These are phyloP conservation scores for Naganishia randhawae DNA, from an alignment of 768 basidiomycete species.

Conservation along the genomic window DNA sequence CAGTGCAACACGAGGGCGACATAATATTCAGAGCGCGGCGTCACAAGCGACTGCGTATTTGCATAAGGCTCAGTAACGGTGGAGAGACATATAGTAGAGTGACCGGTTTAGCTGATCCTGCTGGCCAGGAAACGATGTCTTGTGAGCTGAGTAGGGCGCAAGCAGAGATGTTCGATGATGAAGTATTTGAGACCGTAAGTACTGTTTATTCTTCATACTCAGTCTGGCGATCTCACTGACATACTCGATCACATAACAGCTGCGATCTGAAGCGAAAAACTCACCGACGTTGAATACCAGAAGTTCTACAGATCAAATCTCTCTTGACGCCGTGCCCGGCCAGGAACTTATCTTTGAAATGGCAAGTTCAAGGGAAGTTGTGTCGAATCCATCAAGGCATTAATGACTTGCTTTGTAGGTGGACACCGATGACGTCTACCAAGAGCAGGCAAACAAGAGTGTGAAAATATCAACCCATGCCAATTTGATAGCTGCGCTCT, in stretches of 20 bases:
- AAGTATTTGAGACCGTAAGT: conserved; percentile 28
- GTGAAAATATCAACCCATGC: background rate
- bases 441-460: background rate
- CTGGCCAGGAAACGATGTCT: background rate
- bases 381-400: background rate
- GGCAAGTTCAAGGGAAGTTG: background rate
- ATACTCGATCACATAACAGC: background rate
- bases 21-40: background rate
- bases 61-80: background rate
- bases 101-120: background rate
- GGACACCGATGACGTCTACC: conserved; percentile 14
- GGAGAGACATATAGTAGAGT: conserved; percentile 4
- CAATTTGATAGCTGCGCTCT: conserved; percentile 17
- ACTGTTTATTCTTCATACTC: background rate
- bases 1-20: background rate
- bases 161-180: conserved; percentile 30
- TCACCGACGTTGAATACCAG: conserved; percentile 23
- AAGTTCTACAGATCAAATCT: conserved; percentile 25
- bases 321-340: conserved; percentile 23
- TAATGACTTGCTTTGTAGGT: conserved; percentile 1
- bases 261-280: conserved; percentile 21
- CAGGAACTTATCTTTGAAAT: conserved; percentile 31
- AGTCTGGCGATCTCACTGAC: background rate
- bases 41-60: conserved; percentile 20
- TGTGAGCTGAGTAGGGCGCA: conserved; percentile 12